Base-by-base conservation (phyloP, 306 rosid genomes). In the Gillenia trifoliata region DNA sequence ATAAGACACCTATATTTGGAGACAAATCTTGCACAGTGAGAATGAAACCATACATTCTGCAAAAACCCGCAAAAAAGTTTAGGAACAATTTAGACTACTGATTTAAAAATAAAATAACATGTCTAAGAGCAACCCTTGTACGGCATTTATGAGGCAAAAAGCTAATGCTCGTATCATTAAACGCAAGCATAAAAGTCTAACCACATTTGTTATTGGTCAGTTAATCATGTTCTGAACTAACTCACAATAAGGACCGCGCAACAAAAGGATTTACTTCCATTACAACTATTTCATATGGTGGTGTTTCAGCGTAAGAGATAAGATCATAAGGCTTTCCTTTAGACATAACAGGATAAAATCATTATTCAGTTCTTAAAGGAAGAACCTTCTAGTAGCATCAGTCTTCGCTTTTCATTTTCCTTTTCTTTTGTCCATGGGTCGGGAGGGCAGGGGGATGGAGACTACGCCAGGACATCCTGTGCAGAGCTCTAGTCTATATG, bases 21-120 rank as follows among this genome's bases (percentile, higher is more conserved):
- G 97, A 91, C 64, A 94, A 86, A 84, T 94, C 98, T 75, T 75
- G 96, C 64, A 90, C 89, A 1, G 98, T 94, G 74, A 91, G 96
- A 79, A 88, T 90, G 85, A 94, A 94, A 66, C 98, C 98, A 77
- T 91, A 91, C 64, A 97, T 88, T 63, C 97, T 90, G 97, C 86
- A 87, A 75, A 78, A 84, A 83, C 71, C 79, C 75, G 36, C 64
- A 75, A 79, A 23, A 64, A 23, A 71, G 54, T 62, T 80, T 60
- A 78, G 66, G 63, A 80, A 73, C 45, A 57, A 45, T 17, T 71
- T 40, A 68, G 55, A 86, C 31, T 45, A 8, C 63, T 31, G 64
- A 62, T 34, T 31, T 9, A 72, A 55, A 23, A 70, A 62, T 66
- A 59, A 49, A 33, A 64, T 54, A 10, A 40, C 9, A 57, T 4